Conservation (phyloP, 495 filamentous ascomycete genomes). For the Opeltia flavorubescens region DNA sequence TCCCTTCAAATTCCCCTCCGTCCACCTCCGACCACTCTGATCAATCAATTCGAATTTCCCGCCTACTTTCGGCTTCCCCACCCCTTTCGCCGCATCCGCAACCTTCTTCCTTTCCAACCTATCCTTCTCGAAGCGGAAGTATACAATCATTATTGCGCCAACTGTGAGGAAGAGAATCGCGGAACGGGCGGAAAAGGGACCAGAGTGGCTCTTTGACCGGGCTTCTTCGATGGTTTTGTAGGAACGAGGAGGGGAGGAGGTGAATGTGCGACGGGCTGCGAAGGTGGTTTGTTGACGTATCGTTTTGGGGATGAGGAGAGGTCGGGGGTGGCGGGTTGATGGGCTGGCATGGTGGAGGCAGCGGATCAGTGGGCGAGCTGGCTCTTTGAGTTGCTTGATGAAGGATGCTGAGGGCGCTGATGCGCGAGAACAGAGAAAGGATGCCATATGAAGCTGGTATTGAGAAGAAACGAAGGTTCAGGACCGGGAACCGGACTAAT, state of each 20-base stretch:
- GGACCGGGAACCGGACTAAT: too few species aligned
- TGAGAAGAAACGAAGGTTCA: too few species aligned
- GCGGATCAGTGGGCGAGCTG: background rate
- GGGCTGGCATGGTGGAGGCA: background rate
- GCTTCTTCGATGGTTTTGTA: slow-evolving; percentile 10
- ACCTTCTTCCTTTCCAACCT: slow-evolving; percentile 75
- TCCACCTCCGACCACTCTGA: slow-evolving; percentile 62
- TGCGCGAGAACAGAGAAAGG: slow-evolving; percentile 3
- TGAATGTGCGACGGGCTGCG: slow-evolving; percentile 2
- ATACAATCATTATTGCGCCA: slow-evolving; percentile 62
- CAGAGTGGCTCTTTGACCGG: slow-evolving; percentile 21
- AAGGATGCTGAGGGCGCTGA: background rate
- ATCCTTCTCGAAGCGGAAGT: slow-evolving; percentile 83
- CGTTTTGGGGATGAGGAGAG: background rate
- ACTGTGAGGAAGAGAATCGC: slow-evolving; percentile 73
- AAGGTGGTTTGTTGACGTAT: background rate
- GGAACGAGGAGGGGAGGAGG: slow-evolving; percentile 4
- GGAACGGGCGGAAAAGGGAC: slow-evolving; percentile 80
- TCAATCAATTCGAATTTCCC: slow-evolving; percentile 73
- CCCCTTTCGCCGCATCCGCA: slow-evolving; percentile 81
- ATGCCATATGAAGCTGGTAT: background rate
- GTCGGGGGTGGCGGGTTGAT: background rate
- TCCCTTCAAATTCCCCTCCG: slow-evolving; percentile 67
- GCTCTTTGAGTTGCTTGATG: background rate
- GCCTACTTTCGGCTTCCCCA: slow-evolving; percentile 85